Percentiles rank a stretch among this genome's conserved stretches.
Conservation (phyloP, 805 yeast genomes). For the Spencermartinsiella europaea region DNA sequence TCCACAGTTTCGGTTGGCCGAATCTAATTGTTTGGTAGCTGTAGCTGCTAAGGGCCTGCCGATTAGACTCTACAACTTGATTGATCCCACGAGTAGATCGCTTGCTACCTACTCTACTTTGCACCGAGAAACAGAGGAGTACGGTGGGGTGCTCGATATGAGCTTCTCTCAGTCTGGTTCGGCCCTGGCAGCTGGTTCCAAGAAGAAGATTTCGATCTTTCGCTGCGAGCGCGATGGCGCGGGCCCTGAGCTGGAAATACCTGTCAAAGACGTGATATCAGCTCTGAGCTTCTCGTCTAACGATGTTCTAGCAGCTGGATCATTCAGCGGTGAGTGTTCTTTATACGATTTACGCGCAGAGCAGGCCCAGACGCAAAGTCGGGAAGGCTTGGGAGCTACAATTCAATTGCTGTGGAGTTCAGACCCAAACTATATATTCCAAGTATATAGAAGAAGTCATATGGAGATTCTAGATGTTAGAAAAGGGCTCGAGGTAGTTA, state of each 20-base stretch:
- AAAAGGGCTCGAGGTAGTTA: neutral
- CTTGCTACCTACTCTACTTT: constrained; percentile 15
- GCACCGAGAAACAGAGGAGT: constrained; percentile 9
- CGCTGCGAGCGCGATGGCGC: neutral
- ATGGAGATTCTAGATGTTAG: neutral
- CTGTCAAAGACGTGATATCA: neutral
- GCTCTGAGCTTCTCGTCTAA: constrained; percentile 1
- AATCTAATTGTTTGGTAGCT: constrained; percentile 12
- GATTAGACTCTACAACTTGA: constrained; percentile 16
- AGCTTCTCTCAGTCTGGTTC: constrained; percentile 1
- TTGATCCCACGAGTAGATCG: constrained; percentile 2
- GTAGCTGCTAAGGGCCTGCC: constrained; percentile 20
- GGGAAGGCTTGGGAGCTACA: constrained; percentile 1
- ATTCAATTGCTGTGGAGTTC: constrained; percentile 5
- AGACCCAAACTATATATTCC: constrained; percentile 6
- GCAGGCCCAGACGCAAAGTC: neutral
- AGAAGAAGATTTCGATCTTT: constrained; percentile 11
- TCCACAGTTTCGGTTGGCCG: constrained; percentile 16
- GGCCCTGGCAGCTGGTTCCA: constrained; percentile 12
- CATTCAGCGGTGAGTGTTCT: constrained; percentile 7
- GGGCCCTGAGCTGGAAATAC: constrained; percentile 4
- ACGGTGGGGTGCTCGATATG: constrained; percentile 8
- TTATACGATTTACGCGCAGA: constrained; percentile 6
- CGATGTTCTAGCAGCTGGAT: constrained; percentile 6
- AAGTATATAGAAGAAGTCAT: constrained; percentile 3